Base-by-base conservation (phyloP, 768 basidiomycete species). In the Filobasidium wieringae region DNA sequence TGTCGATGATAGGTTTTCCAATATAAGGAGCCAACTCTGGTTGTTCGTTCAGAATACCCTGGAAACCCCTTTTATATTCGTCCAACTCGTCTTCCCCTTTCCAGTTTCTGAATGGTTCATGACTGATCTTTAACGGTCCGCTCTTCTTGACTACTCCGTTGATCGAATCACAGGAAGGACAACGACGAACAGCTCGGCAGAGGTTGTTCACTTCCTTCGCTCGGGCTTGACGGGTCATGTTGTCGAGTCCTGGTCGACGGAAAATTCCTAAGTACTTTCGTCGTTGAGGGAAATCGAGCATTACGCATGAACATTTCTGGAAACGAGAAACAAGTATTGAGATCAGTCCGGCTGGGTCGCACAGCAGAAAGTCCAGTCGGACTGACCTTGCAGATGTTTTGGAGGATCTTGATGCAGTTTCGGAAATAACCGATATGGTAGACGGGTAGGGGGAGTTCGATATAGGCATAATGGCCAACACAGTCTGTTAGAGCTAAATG, bases 361-460 rank as follows among this genome's bases (percentile, higher is more conserved):
- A 7, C 11, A 24, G 15, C 27, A n/a, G 11, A 11, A 11, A 40
- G 37, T 11, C 17, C 17, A 2, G 19, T 33, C 12, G 3, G 41
- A 64, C 79, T 55, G 61, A 90, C 92, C 77, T 99, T 99, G 81
- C 95, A 99, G 63, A 97, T 91, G 64, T 87, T 86, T 70, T 97
- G 95, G 1, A 97, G 80, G 63, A 97, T 86, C 26, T 81, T 81
- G 59, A 97, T 89, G 17, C 86, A 88, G 65, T 96, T 91, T 72
- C 91, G 88, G 78, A 99, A 97, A 75, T 89, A 99, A 7, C 95
- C 95, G 57, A 97, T 89, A 71, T 99, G 95, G 73, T 97, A 99
- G 19, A 97, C 92, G 0, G 95, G 95, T 19, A 99, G 84, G 31
- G 86, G 83, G 40, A 99, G 80, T 74, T 95, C 96, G 77, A 99